Evolutionary conservation across 345 rosid genomes (phyloP).

Genomic region (Excoecaria agallocha): DNA sequence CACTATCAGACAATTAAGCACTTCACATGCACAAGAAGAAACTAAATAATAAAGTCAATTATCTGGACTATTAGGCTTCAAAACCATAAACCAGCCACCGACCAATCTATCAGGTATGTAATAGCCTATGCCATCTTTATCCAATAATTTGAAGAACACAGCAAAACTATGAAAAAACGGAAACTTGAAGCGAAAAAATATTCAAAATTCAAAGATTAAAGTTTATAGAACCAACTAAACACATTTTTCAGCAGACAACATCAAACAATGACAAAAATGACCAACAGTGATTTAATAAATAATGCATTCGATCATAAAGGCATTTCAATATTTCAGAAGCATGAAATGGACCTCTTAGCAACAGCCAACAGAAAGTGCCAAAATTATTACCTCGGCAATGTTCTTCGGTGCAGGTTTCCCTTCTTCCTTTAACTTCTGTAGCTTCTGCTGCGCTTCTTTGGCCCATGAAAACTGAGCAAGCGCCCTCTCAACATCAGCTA

Average conservation of each 20-base stretch:
- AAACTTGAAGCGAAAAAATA: background rate
- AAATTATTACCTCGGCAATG: slow-evolving; percentile 66
- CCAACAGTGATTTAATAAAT: background rate
- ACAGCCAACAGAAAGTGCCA: slow-evolving; percentile 1
- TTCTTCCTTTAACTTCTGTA: slow-evolving; percentile 63
- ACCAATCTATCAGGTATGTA: background rate
- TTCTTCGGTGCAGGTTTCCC: slow-evolving; percentile 86
- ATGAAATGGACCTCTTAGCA: background rate
- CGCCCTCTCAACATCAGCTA: slow-evolving; percentile 76
- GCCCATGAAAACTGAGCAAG: slow-evolving; percentile 88
- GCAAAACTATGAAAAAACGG: background rate
- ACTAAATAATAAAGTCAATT: background rate
- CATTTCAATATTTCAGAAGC: background rate
- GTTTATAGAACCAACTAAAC: background rate
- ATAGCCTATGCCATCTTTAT: background rate
- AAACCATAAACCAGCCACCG: background rate
- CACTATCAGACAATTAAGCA: background rate
- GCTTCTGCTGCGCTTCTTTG: slow-evolving; percentile 67
- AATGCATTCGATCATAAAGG: background rate
- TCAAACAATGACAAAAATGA: background rate
- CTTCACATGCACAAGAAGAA: background rate
- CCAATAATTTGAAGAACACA: too few species aligned
- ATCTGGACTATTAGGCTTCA: background rate
- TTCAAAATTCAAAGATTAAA: too few species aligned
- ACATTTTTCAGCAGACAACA: background rate